Evolutionary conservation across 352 stramenopile species (phyloP), one percentile per base, ranked within the genome.

Genomic region (Phytophthora lateralis): DNA sequence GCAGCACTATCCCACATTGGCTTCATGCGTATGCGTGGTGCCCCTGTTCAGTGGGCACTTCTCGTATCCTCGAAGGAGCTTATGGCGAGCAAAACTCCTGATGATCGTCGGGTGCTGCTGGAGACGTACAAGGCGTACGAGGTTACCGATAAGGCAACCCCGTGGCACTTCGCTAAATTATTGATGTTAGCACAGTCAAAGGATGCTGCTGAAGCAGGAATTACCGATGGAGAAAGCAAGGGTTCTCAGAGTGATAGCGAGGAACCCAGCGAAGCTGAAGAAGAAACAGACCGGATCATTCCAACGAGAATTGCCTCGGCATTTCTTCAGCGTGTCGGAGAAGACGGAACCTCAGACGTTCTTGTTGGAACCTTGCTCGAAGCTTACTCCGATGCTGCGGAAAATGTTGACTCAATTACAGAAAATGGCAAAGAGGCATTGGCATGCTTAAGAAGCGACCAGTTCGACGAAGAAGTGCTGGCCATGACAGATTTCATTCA

Each of bases 121-220:
- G 46, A 77, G 20, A 57, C 42, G 15, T 87, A 73, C 47, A 89
- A 88, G 53, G 7, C 43, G 6, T 69, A 71, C 24, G 59, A 75
- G 21, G 63, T 54, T 24, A 63, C 70, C 3, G 65, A 78, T 35
- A 82, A 78, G 29, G 85, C 80, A 27, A 89, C 66, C 26, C 69
- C 82, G 11, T 93, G 80, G 80, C 87, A 94, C 55, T 89, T 95
- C 42, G 73, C 81, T 0, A 95, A 95, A 63, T 35, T 94, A 2
- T 72, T 93, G n/a, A 71, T 90, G 47, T 63, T 94, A 29, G 66
- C 77, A 1, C 78, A 82, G 49, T 71, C 78, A 0, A 89, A 90
- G 53, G 85, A 91, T 44, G 54, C 26, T 14, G 64, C 58, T 17
- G 70, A 57, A 39, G 46, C 27, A 15, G 51, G 8, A 26, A 15